Evolutionary conservation across 2,329 filamentous ascomycete species (phyloP), one percentile per base, ranked within the genome.

Genomic region (Neobulgaria alba): DNA sequence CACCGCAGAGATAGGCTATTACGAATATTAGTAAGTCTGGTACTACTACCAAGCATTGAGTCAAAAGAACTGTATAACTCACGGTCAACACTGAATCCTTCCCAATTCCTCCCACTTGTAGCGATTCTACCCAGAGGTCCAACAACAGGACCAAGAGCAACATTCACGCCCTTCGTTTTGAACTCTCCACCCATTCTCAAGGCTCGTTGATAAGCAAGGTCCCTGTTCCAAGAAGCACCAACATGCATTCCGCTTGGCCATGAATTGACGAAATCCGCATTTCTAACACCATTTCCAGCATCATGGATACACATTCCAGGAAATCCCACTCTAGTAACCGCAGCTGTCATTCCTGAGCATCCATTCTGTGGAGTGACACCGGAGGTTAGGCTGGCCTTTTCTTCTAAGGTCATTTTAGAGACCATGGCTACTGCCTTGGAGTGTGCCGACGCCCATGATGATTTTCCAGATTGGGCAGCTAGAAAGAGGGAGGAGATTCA

Each of bases 151-250:
- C 84, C 85, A 4, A 90, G 68, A 55, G 79, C 76, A 10, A 87
- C 70, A 56, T 89, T 80, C 21, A 85, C 70, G 41, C 85, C 85
- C 61, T 89, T 89, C 38, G 65, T 77, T 42, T 69, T 71, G 57
- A 85, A 81, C 57, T 90, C 85, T 26, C 68, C 64, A 4, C 82
- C 85, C 72, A 90, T 82, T 35, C 79, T 79, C 45, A 73, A 63
- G 19, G 82, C 85, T 33, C 83, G 73, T 29, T 68, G 66, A 52
- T 80, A 79, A 38, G 83, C 77, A 29, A 88, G 67, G 16, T 70
- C 63, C 37, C 75, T 73, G 55, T 84, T 79, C 74, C 80, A 90
- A 2, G 39, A 34, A 7, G 51, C 51, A 5, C 49, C 49, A 36
- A 47, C 51, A 44, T 51, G 47, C 8, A 54, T 19, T 10, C 53